Conservation (phyloP, 1,284 basidiomycete genomes). For the Malassezia sp. region DNA sequence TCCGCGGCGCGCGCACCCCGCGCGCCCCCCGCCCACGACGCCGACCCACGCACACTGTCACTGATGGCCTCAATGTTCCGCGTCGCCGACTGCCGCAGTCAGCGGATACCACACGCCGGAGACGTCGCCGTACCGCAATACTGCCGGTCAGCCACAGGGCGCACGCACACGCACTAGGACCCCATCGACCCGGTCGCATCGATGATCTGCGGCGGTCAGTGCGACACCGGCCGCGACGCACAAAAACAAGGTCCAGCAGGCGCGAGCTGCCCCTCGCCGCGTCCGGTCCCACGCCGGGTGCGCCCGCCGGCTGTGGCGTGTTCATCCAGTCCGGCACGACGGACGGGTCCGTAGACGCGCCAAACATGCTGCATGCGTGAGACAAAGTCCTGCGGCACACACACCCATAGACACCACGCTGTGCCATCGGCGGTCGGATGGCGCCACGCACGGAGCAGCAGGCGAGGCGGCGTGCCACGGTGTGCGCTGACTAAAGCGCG, state of each 20-base stretch:
- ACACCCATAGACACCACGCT: slow-evolving; percentile 2
- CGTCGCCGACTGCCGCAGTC: slow-evolving; percentile 54
- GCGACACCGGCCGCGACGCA: slow-evolving; percentile 5
- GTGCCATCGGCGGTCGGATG: neutral
- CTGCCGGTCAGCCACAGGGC: slow-evolving; percentile 7
- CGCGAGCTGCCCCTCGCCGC: slow-evolving; percentile 14
- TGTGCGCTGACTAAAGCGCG: neutral
- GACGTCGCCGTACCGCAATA: too few species aligned
- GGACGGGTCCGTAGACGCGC: slow-evolving; percentile 26
- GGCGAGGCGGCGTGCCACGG: too few species aligned
- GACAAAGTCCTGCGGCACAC: neutral
- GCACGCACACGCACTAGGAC: slow-evolving; percentile 22
- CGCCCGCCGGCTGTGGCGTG: slow-evolving; percentile 1
- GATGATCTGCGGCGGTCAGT: slow-evolving; percentile 26
- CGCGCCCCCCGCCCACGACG: too few species aligned
- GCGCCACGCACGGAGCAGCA: neutral
- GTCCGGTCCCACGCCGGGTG: neutral
- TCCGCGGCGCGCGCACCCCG: too few species aligned
- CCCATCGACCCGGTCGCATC: slow-evolving; percentile 46
- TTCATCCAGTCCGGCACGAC: slow-evolving; percentile 17
- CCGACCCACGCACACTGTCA: slow-evolving; percentile 53
- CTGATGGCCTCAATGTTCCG: slow-evolving; percentile 96
- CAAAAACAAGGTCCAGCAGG: slow-evolving; percentile 41
- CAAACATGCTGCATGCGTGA: slow-evolving; percentile 33
- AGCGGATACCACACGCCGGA: too few species aligned